Evolutionary conservation across 2,329 filamentous ascomycete species (phyloP).

Genomic region (Colletotrichum lupini): DNA sequence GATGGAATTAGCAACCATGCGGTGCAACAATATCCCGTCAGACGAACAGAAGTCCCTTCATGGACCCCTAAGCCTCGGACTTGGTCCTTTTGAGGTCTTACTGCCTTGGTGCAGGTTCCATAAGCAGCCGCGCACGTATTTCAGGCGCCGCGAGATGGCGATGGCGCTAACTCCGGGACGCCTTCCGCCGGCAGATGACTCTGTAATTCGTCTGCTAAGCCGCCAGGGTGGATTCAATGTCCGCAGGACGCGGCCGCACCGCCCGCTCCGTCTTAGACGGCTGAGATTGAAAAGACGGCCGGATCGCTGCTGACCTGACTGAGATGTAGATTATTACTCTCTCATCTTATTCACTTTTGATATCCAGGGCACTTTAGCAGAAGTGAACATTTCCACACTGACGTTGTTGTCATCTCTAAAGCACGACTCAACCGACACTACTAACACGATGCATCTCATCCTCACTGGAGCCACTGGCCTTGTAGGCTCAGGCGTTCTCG

Average conservation of each 20-base stretch:
- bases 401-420: not conserved
- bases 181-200: not conserved
- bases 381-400: not conserved
- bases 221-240: not conserved
- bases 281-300: not conserved
- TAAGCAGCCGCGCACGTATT: not conserved
- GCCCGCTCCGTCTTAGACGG: not conserved
- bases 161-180: constrained; percentile 26
- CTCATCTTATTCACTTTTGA: not conserved
- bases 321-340: not conserved
- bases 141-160: not conserved
- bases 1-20: not conserved
- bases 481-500: constrained; percentile 69
- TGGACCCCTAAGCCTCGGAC: not conserved
- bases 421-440: not conserved
- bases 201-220: not conserved
- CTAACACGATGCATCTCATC: constrained; percentile 67
- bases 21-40: not conserved
- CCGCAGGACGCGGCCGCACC: not conserved
- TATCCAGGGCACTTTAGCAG: not conserved
- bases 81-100: not conserved
- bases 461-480: constrained; percentile 77
- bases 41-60: not conserved
- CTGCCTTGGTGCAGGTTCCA: not conserved
- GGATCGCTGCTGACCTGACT: not conserved